Base-by-base conservation (phyloP, 163 green algal genomes). In the Chlamydomonas reinhardtii region DNA sequence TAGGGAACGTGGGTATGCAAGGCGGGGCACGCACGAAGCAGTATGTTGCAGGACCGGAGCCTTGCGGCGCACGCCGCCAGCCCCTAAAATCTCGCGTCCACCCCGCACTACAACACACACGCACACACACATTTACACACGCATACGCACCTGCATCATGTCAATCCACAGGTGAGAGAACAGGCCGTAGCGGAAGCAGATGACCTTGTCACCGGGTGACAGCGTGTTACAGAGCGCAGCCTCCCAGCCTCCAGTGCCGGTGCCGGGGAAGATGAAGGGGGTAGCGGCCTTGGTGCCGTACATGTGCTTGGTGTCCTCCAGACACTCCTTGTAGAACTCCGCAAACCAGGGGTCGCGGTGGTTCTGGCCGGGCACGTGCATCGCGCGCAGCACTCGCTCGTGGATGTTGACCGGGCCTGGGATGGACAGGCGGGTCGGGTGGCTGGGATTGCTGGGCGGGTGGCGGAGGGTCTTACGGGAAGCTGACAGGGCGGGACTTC, bases 391-490 rank as follows among this genome's bases (percentile, higher is more conserved):
- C 31, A 99, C 97, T 19, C 91, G 84, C 4, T 99, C 95, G 71
- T 99, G 97, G 78, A 99, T 98, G 94, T 99, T 99, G 27, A 98
- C 97, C 0, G 97, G 97, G n/a, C 97, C 97, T 96, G 91, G 29
- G 71, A 19, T 56, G 5, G 1, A 56, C 48, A 12, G 48, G 48
- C 6, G 48, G 48, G 14, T 56, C 1, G 12, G 48, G 48, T 56
- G 4, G 24, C 17, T 25, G 24, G 25, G 62, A 22, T 37, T 9
- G 12, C 27, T 56, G 76, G 6, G 29, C 20, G 20, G 27, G 64
- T 35, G 0, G 54, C 39, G 34, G 19, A 43, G 70, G 9, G 35
- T 27, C 29, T 12, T 6, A 72, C 59, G 71, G 20, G 25, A 19
- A 64, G 15, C 35, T 24, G 27, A 76, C 22, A 66, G 29, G 77